These are phyloP conservation scores for Fusarium dlaminii DNA, from an alignment of 2,329 filamentous ascomycete genomes.

Conservation along the genomic window DNA sequence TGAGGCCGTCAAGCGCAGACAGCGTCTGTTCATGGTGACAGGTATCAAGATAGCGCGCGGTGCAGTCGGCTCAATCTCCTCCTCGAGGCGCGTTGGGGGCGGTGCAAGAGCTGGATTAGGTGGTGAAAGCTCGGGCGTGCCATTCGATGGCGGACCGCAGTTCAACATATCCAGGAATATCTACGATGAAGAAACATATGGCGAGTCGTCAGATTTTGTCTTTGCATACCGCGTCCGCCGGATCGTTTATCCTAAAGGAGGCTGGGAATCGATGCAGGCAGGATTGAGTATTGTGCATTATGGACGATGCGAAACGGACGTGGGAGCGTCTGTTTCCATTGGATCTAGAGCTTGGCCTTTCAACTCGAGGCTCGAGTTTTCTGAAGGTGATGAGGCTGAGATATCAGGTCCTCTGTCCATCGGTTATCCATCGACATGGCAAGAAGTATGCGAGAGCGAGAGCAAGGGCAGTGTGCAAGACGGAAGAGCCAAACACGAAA, in stretches of 20 bases:
- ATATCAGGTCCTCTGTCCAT: not conserved
- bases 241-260: not conserved
- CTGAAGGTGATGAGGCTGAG: not conserved
- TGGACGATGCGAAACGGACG: not conserved
- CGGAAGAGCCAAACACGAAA: not conserved
- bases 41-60: not conserved
- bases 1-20: not conserved
- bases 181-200: not conserved
- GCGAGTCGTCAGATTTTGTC: not conserved
- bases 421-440: not conserved
- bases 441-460: not conserved
- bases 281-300: not conserved
- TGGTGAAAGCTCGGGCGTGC: not conserved
- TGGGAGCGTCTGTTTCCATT: not conserved
- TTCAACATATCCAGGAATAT: not conserved
- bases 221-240: not conserved
- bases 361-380: not conserved
- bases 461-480: not conserved
- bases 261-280: not conserved
- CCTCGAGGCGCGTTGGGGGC: not conserved
- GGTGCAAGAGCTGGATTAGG: not conserved
- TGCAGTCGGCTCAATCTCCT: not conserved
- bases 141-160: not conserved
- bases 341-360: not conserved
- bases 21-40: not conserved